Percentiles rank a stretch among this genome's conserved stretches.
Evolutionary conservation across 495 filamentous ascomycete species (phyloP).

Genomic region (Beverwykella pulmonaria): DNA sequence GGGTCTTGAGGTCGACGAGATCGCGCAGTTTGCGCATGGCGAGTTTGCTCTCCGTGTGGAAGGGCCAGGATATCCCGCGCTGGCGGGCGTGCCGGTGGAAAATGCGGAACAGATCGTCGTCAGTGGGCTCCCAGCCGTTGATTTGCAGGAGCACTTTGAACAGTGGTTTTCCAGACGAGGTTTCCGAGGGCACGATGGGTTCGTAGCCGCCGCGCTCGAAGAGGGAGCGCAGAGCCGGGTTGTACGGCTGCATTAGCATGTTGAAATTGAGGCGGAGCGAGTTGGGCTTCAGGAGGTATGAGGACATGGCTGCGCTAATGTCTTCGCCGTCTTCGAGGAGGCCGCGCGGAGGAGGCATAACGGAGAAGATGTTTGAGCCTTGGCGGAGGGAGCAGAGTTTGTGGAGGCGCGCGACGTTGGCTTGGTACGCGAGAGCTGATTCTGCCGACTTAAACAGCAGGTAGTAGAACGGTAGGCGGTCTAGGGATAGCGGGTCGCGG

Average conservation of each 20-base stretch:
- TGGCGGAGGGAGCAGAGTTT: conserved; percentile 46
- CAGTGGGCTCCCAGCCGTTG: conserved; percentile 34
- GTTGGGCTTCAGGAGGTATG: conserved; percentile 59
- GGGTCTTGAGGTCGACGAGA: conserved; percentile 12
- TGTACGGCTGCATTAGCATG: conserved; percentile 38
- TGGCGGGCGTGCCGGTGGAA: conserved; percentile 27
- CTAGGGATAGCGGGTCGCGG: conserved; percentile 57
- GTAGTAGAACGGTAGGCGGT: conserved; percentile 59
- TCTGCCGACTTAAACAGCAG: conserved; percentile 60
- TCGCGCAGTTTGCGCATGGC: conserved; percentile 19
- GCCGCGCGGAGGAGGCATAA: conserved; percentile 44
- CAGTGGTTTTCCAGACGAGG: conserved; percentile 13
- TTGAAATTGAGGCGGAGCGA: conserved; percentile 42
- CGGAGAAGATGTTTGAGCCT: conserved; percentile 38
- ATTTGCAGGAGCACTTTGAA: conserved; percentile 42
- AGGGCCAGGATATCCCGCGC: conserved; percentile 36
- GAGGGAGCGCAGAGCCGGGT: conserved; percentile 32
- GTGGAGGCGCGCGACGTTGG: conserved; percentile 53
- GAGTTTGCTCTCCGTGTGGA: not conserved
- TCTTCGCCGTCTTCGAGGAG: conserved; percentile 51
- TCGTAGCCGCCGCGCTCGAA: conserved; percentile 38
- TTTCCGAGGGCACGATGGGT: conserved; percentile 21
- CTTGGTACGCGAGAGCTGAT: conserved; percentile 59
- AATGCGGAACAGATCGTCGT: conserved; percentile 24
- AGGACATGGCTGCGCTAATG: conserved; percentile 46